phyloP scores from a whole-genome alignment of 495 filamentous ascomycete genomes.

The Eremomyces bilateralis region DNA sequence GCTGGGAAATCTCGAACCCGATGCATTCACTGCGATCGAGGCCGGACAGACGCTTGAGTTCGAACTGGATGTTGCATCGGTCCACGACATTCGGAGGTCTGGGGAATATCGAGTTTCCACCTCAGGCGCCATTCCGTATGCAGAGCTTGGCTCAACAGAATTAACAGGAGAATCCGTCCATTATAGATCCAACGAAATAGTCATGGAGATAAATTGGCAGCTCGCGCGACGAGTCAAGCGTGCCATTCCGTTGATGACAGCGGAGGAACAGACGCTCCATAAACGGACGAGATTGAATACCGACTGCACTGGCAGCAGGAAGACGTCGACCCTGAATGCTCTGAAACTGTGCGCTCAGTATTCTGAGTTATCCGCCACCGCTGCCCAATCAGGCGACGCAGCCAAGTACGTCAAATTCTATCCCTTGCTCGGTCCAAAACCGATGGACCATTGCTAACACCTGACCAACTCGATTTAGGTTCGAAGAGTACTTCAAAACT shows the following conservation, averaged over 20 bases:
- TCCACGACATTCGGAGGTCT: constrained; percentile 31
- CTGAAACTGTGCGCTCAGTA: constrained; percentile 28
- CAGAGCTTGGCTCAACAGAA: constrained; percentile 24
- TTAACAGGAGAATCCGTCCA: constrained; percentile 24
- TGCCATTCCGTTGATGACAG: too few species aligned
- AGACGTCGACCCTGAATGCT: constrained; percentile 22
- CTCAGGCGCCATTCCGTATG: constrained; percentile 27
- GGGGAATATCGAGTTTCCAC: constrained; percentile 27
- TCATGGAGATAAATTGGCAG: constrained; percentile 26
- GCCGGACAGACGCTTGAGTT: constrained; percentile 32
- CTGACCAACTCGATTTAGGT: too few species aligned
- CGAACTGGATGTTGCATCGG: constrained; percentile 33
- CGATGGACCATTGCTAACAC: too few species aligned
- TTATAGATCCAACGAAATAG: constrained; percentile 26
- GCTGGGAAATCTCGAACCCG: constrained; percentile 23
- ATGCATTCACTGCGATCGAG: constrained; percentile 32
- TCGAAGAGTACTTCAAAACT: constrained; percentile 41
- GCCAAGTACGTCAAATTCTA: constrained; percentile 14
- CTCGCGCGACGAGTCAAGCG: constrained; percentile 26
- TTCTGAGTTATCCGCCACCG: constrained; percentile 29
- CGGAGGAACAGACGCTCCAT: constrained; percentile 21
- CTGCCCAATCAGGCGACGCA: constrained; percentile 26
- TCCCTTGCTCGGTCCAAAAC: too few species aligned
- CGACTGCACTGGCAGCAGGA: constrained; percentile 25
- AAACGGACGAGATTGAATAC: constrained; percentile 27